These are phyloP conservation scores for Starmerella lactis-condensi DNA, from an alignment of 805 yeast genomes.

Conservation along the genomic window DNA sequence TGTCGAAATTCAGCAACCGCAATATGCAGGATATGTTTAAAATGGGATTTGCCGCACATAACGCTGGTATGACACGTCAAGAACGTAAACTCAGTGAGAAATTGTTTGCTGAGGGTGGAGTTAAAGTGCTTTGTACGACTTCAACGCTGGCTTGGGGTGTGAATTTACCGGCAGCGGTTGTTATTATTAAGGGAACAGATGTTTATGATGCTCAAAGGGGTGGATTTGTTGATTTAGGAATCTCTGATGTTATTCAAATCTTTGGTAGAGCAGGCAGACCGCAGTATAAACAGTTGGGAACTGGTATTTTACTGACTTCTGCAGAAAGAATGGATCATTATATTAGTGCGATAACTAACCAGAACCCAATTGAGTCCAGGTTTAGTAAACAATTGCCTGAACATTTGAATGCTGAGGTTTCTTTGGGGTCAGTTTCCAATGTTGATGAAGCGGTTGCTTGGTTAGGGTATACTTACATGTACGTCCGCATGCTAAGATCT, in stretches of 20 bases:
- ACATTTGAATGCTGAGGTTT: conserved; percentile 87
- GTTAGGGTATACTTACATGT: conserved; percentile 94
- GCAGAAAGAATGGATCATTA: conserved; percentile 71
- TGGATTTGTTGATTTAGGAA: conserved; percentile 84
- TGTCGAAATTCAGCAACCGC: conserved; percentile 46
- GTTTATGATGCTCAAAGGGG: conserved; percentile 88
- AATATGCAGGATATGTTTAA: conserved; percentile 52
- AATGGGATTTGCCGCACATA: conserved; percentile 80
- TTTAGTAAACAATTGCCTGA: conserved; percentile 65
- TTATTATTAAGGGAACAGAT: conserved; percentile 89
- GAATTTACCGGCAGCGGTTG: conserved; percentile 93
- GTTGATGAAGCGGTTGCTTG: conserved; percentile 89
- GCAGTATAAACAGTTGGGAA: conserved; percentile 80
- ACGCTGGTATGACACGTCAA: conserved; percentile 87
- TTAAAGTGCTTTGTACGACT: conserved; percentile 82
- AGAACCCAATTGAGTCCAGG: conserved; percentile 86
- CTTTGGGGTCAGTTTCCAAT: conserved; percentile 86
- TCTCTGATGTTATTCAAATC: conserved; percentile 90
- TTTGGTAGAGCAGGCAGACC: conserved; percentile 99
- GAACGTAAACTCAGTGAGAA: conserved; percentile 82
- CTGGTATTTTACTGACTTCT: conserved; percentile 76
- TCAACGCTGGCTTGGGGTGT: conserved; percentile 99
- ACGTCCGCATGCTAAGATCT: conserved; percentile 82
- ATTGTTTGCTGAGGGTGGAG: conserved; percentile 68
- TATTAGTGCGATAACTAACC: conserved; percentile 74